Percentiles rank a stretch among this genome's conserved stretches.
phyloP scores from a whole-genome alignment of 1,284 basidiomycete genomes.

The Leccinum pachyderme region DNA sequence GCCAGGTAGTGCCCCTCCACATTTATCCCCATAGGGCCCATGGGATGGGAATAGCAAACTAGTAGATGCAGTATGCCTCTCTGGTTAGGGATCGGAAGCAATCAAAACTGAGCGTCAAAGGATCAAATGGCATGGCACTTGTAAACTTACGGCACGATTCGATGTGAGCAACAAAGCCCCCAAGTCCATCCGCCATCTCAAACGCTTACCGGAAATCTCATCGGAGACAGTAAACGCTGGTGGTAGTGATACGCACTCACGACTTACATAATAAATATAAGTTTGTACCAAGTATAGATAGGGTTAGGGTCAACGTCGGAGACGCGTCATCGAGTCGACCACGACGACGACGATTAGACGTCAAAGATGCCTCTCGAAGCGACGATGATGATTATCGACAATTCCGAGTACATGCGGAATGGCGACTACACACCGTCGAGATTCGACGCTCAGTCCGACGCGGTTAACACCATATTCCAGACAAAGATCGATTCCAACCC shows the following conservation, averaged over 20 bases:
- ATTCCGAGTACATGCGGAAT: constrained; percentile 95
- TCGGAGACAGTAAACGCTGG: not conserved
- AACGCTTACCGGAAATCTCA: not conserved
- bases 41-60: not conserved
- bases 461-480: constrained; percentile 88
- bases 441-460: constrained; percentile 90
- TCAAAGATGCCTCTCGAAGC: constrained; percentile 88
- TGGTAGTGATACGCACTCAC: no score
- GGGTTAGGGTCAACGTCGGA: constrained; percentile 17
- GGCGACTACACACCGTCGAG: constrained; percentile 90
- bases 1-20: not conserved
- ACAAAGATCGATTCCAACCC: constrained; percentile 95
- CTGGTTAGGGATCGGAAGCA: not conserved
- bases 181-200: no score
- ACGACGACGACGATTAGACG: constrained; percentile 13
- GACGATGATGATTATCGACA: constrained; percentile 91
- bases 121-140: constrained; percentile 3
- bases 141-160: constrained; percentile 1
- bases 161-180: no score
- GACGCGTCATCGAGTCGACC: constrained; percentile 22
- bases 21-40: not conserved
- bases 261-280: not conserved
- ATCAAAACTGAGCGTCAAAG: not conserved
- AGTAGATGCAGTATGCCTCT: not conserved
- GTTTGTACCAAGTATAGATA: not conserved